These are phyloP conservation scores for Kappamyces sp. DNA, from an alignment of 192 early-diverging fungal species.

Conservation along the genomic window DNA sequence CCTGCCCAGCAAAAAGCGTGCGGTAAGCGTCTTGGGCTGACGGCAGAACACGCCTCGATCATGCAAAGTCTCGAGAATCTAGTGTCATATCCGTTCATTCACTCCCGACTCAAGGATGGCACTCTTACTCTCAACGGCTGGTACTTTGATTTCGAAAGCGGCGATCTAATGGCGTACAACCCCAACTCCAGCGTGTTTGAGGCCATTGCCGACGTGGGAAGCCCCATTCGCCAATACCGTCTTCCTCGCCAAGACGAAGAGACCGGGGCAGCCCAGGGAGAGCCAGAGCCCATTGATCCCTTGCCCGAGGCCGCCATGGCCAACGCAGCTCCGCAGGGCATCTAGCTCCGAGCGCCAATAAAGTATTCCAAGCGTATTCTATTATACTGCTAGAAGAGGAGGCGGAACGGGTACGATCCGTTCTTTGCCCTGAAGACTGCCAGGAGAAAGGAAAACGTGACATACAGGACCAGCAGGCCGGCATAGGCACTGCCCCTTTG, in stretches of 20 bases:
- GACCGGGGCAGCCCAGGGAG: too few species aligned
- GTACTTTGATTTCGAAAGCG: slow-evolving; percentile 44
- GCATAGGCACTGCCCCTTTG: slow-evolving; percentile 57
- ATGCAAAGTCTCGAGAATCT: slow-evolving; percentile 37
- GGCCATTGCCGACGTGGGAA: too few species aligned
- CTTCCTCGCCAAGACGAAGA: slow-evolving; percentile 27
- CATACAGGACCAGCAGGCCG: slow-evolving; percentile 54
- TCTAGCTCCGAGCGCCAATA: too few species aligned
- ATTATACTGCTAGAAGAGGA: too few species aligned
- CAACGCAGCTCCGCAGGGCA: too few species aligned
- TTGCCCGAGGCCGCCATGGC: too few species aligned
- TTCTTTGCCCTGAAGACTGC: slow-evolving; percentile 66
- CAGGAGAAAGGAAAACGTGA: slow-evolving; percentile 60
- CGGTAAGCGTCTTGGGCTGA: slow-evolving; percentile 7
- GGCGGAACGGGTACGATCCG: slow-evolving; percentile 66
- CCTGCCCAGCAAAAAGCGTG: slow-evolving; percentile 14
- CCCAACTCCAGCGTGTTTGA: slow-evolving; percentile 32
- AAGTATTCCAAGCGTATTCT: too few species aligned
- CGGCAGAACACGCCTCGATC: slow-evolving; percentile 33
- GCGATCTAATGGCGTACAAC: slow-evolving; percentile 34
- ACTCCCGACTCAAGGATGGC: slow-evolving; percentile 21
- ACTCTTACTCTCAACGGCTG: slow-evolving; percentile 39
- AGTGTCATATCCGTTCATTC: slow-evolving; percentile 36
- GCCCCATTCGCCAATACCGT: too few species aligned
- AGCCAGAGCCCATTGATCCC: too few species aligned